These are phyloP conservation scores for Daldinia concentrica DNA, from an alignment of 495 filamentous ascomycete species.

Conservation along the genomic window DNA sequence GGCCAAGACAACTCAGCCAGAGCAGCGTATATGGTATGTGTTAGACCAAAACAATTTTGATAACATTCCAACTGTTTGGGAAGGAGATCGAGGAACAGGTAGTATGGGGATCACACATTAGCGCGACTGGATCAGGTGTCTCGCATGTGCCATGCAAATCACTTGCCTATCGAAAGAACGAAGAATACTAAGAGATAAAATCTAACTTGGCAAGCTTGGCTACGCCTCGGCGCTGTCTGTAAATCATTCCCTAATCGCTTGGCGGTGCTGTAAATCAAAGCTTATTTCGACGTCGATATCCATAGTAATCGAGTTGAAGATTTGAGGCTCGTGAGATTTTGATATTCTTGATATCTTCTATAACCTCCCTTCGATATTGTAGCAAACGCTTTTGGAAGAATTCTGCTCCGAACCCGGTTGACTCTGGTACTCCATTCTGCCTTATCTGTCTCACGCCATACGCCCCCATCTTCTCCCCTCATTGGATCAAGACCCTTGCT, in stretches of 20 bases:
- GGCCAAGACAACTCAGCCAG: neutral
- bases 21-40: neutral
- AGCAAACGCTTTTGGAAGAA: constrained; percentile 1
- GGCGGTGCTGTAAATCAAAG: constrained; percentile 26
- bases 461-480: constrained; percentile 3
- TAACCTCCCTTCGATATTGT: neutral
- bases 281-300: constrained; percentile 37
- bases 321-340: neutral
- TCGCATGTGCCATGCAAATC: constrained; percentile 4
- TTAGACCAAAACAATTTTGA: neutral
- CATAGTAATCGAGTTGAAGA: neutral
- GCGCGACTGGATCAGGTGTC: neutral
- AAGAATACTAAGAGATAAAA: neutral
- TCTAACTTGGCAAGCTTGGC: constrained; percentile 29
- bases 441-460: constrained; percentile 25
- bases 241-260: constrained; percentile 30
- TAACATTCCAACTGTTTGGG: neutral
- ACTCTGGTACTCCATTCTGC: neutral
- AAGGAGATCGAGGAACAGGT: neutral
- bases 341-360: neutral
- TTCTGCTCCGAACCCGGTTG: constrained; percentile 5
- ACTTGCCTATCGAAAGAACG: constrained; percentile 19
- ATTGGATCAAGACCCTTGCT: constrained; percentile 35
- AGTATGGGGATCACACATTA: neutral
- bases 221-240: constrained; percentile 16